A percentile compares a stretch with the other conserved stretches of the same genome.
These are phyloP conservation scores for Plasmodium fragile DNA, from an alignment of 169 alveolate genomes.

Conservation along the genomic window DNA sequence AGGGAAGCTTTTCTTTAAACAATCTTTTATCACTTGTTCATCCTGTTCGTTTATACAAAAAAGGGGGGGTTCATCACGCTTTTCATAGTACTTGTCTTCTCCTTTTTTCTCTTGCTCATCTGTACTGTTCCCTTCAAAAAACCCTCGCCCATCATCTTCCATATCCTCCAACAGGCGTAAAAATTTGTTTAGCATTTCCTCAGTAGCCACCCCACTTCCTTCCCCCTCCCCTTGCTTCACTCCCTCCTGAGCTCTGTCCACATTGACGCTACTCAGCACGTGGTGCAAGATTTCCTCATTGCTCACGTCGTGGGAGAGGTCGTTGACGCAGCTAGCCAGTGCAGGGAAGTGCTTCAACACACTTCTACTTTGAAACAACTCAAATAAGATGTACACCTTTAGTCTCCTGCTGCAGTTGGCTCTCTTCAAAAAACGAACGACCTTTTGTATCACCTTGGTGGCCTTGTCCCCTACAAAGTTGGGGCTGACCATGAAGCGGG, in stretches of 20 bases:
- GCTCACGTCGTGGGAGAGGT: conserved; percentile 1
- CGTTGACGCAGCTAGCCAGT: neutral
- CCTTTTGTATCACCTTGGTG: conserved; percentile 11
- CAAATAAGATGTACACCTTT: conserved; percentile 37
- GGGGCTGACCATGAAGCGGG: neutral
- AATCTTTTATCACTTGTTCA: conserved; percentile 1
- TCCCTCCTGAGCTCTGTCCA: neutral
- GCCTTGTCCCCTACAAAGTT: neutral
- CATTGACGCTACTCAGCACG: conserved; percentile 10
- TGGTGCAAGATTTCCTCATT: conserved; percentile 25
- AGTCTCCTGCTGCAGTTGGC: conserved; percentile 43
- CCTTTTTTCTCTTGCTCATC: neutral
- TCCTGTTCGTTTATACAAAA: neutral
- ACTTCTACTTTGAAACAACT: conserved; percentile 33
- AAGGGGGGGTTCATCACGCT: too few relatives aligned
- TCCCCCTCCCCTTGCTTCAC: neutral
- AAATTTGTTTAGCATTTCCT: neutral
- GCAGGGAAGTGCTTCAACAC: conserved; percentile 45
- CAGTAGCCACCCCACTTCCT: neutral
- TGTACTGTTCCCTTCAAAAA: neutral
- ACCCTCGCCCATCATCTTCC: neutral
- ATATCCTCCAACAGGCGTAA: neutral
- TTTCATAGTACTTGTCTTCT: neutral
- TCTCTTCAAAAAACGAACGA: conserved; percentile 13
- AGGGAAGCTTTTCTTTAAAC: conserved; percentile 27